A percentile compares a stretch with the other conserved stretches of the same genome.
phyloP scores from a whole-genome alignment of 2,329 filamentous ascomycete species.

The Albophoma yamanashiensis region DNA sequence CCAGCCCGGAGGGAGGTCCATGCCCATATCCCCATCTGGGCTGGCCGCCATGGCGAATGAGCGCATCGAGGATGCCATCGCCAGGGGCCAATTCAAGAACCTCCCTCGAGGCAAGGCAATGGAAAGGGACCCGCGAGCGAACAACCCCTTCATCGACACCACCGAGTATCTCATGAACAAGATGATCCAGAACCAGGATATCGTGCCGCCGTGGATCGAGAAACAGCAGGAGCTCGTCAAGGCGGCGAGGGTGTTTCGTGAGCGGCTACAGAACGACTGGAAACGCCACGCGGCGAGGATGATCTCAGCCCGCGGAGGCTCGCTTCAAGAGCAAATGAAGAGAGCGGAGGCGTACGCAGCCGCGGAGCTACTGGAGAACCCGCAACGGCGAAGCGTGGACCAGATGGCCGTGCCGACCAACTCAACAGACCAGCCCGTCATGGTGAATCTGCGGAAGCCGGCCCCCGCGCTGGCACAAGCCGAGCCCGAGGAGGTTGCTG shows the following conservation, averaged over 20 bases:
- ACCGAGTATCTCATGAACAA: constrained; percentile 98
- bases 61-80: constrained; percentile 86
- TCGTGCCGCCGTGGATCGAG: constrained; percentile 96
- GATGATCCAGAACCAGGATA: constrained; percentile 92
- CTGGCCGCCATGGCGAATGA: constrained; percentile 80
- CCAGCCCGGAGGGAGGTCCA: constrained; percentile 54
- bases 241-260: constrained; percentile 59
- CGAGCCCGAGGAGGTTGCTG: background rate
- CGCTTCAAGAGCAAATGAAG: constrained; percentile 60
- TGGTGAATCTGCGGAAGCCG: constrained; percentile 24
- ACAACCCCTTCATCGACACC: constrained; percentile 86
- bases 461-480: constrained; percentile 6
- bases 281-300: constrained; percentile 67
- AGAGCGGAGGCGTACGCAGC: constrained; percentile 63
- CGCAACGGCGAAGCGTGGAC: constrained; percentile 30
- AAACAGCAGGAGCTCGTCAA: constrained; percentile 85
- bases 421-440: constrained; percentile 35
- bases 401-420: constrained; percentile 36
- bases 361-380: constrained; percentile 60
- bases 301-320: constrained; percentile 69
- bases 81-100: constrained; percentile 77
- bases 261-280: constrained; percentile 73
- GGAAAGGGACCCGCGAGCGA: constrained; percentile 71
- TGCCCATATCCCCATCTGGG: constrained; percentile 70
- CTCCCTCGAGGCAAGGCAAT: constrained; percentile 70